Evolutionary conservation across 805 yeast genomes (phyloP), one percentile per base, ranked within the genome.

Genomic region (Metschnikowia lachancei): DNA sequence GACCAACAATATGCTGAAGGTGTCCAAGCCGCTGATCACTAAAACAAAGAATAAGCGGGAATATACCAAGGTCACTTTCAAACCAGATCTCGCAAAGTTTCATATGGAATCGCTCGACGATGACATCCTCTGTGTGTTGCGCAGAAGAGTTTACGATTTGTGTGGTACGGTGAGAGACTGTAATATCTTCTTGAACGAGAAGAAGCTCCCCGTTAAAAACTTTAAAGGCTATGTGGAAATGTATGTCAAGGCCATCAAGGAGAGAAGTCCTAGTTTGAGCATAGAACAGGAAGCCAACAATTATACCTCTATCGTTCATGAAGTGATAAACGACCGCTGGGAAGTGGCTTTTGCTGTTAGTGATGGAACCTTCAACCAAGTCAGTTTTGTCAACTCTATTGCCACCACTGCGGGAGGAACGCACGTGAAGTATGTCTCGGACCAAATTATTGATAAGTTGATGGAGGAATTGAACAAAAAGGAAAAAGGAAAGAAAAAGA

Each of bases 391-490:
- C 13, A 94, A 94, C 64, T 90, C 97, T 6, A 94, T 94, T 63
- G 99, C 99, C 0, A 94, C 99, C 0, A 92, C 98, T 0, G 72
- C 92, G 1, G 99, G 99, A 50, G 99, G 99, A 57, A 87, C 99
- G 0, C 99, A 94, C 64, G 95, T 90, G 30, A 90, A 85, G 55
- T 81, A 84, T 62, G 77, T 91, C 26, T 74, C 95, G 4, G 97
- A 92, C 64, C 88, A 91, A 69, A 77, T 94, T 45, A 84, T 88
- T 20, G 80, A 76, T 51, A 90, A 87, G 63, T 78, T 91, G 46
- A 69, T 82, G 46, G 97, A 87, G 12, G 71, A 75, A 8, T 71
- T 91, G 53, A 56, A 64, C 35, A 72, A 70, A 53, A 87, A 83
- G 63, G 88, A 85, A 67, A 83, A 80, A 59, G 81, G 81, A 50